Evolutionary conservation across 257 asterid species (phyloP).

Genomic region (Solanum rostratum): DNA sequence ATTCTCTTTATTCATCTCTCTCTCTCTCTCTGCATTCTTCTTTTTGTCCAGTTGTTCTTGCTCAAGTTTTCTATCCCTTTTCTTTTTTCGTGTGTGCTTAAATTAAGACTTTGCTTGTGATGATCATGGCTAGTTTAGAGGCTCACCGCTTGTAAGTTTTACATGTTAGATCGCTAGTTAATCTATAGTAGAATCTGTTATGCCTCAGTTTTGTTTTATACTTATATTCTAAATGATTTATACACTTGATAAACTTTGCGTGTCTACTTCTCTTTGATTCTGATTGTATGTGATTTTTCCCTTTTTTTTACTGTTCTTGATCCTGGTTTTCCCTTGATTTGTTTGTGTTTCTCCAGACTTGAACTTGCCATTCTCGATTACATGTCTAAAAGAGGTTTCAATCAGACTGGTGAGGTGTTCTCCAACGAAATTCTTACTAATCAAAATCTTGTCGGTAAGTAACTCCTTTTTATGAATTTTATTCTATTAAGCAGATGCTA

Average conservation of each 20-base stretch:
- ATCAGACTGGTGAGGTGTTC: slow-evolving; percentile 15
- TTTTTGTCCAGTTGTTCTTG: background rate
- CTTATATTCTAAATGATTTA: background rate
- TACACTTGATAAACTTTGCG: background rate
- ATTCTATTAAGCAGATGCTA: background rate
- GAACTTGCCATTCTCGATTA: slow-evolving; percentile 29
- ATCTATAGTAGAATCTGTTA: background rate
- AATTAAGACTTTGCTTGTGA: background rate
- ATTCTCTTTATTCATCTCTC: background rate
- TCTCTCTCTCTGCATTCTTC: background rate
- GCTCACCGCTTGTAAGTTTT: background rate
- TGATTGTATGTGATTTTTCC: background rate
- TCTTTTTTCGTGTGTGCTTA: background rate
- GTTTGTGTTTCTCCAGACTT: slow-evolving; percentile 17
- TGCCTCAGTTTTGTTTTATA: background rate
- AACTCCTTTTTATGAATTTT: background rate
- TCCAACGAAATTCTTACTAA: slow-evolving; percentile 18
- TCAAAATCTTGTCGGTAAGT: slow-evolving; percentile 16
- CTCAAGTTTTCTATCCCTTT: background rate
- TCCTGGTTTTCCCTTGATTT: background rate
- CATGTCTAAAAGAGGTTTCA: slow-evolving; percentile 21
- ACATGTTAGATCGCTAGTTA: background rate
- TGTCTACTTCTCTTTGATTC: background rate
- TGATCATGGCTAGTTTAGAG: background rate
- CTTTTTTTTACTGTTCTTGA: background rate